A percentile compares a stretch with the other conserved stretches of the same genome.
phyloP scores from a whole-genome alignment of 148 eudicot genomes.

The Salicornia ramosissima region DNA sequence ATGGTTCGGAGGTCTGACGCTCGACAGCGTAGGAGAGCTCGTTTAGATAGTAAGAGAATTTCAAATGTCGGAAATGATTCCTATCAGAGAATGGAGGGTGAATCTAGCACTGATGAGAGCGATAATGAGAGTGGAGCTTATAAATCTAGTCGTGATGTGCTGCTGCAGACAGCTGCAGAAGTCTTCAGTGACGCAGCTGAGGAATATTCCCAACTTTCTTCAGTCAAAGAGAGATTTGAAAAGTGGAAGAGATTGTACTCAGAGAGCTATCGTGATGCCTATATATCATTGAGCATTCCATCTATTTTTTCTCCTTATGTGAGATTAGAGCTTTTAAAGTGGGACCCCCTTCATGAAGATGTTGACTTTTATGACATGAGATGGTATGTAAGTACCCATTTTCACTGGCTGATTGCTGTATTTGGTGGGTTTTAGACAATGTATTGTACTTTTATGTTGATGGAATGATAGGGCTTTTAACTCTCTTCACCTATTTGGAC shows the following conservation, averaged over 20 bases:
- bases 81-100: conserved; percentile 72
- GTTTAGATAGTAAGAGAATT: conserved; percentile 57
- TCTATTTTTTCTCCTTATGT: conserved; percentile 95
- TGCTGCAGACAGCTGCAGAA: conserved; percentile 77
- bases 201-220: conserved; percentile 72
- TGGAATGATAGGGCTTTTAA: not conserved
- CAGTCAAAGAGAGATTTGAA: conserved; percentile 70
- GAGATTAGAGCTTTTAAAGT: conserved; percentile 89
- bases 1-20: conserved; percentile 64
- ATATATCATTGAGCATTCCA: conserved; percentile 78
- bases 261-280: conserved; percentile 76
- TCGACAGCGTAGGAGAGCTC: conserved; percentile 54
- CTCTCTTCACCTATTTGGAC: not conserved
- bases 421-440: conserved; percentile 12
- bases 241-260: conserved; percentile 74
- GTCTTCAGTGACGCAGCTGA: conserved; percentile 82
- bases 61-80: conserved; percentile 42
- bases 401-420: conserved; percentile 21
- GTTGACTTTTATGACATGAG: conserved; percentile 80
- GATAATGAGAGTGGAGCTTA: conserved; percentile 72
- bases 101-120: conserved; percentile 98
- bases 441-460: conserved; percentile 6
- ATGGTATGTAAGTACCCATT: conserved; percentile 58
- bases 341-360: conserved; percentile 94
- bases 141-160: conserved; percentile 55